These are phyloP conservation scores for Pleurotus tuoliensis DNA, from an alignment of 768 basidiomycete genomes.

Conservation along the genomic window DNA sequence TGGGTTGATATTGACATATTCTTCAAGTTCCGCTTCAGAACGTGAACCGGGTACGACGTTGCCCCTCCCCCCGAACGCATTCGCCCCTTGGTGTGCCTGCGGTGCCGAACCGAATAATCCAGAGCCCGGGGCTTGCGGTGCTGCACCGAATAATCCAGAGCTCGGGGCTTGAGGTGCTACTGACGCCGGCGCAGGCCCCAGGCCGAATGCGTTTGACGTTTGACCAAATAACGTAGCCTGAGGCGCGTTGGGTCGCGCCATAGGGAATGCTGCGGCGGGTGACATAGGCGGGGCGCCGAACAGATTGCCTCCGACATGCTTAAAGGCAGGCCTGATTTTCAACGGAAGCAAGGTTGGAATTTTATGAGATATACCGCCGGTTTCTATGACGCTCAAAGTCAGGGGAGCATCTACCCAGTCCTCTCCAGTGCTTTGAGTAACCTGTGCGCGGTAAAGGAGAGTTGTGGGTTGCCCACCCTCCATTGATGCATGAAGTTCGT, in stretches of 20 bases:
- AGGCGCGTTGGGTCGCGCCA: neutral
- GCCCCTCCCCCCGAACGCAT: neutral
- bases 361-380: conserved; percentile 26
- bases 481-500: conserved; percentile 55
- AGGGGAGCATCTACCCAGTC: conserved; percentile 51
- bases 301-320: neutral
- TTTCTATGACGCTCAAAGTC: conserved; percentile 48
- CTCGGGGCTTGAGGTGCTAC: too few species aligned
- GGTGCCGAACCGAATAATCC: conserved; percentile 4
- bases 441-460: conserved; percentile 52
- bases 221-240: neutral
- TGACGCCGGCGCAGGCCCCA: too few species aligned
- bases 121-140: neutral
- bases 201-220: too few species aligned
- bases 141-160: neutral
- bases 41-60: neutral
- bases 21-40: conserved; percentile 15
- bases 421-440: conserved; percentile 56
- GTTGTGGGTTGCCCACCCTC: conserved; percentile 39
- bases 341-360: conserved; percentile 31
- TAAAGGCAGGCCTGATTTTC: conserved; percentile 23
- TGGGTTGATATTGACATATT: conserved; percentile 27
- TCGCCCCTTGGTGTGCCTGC: neutral
- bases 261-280: neutral
- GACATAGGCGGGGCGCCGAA: neutral